These are phyloP conservation scores for Pseudomonodictys pantanalensis DNA, from an alignment of 495 filamentous ascomycete species.

Conservation along the genomic window DNA sequence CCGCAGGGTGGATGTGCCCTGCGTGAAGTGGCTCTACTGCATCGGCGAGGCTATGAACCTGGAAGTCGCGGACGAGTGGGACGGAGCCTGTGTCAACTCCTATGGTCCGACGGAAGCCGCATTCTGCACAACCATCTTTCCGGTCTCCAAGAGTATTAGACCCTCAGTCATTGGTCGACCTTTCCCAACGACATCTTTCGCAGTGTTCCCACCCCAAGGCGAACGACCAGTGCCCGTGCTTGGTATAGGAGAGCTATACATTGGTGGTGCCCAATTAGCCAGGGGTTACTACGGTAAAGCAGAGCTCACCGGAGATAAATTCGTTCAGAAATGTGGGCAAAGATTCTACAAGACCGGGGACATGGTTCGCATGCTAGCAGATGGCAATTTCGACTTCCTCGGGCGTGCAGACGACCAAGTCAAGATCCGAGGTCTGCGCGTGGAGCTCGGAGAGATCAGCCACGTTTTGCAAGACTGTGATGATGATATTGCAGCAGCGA, in stretches of 20 bases:
- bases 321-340: conserved; percentile 25
- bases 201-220: conserved; percentile 20
- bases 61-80: conserved; percentile 28
- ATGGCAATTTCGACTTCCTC: conserved; percentile 33
- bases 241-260: conserved; percentile 36
- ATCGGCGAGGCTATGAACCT: conserved; percentile 38
- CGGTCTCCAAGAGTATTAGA: conserved; percentile 14
- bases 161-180: conserved; percentile 31
- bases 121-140: conserved; percentile 34
- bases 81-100: conserved; percentile 32
- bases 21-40: conserved; percentile 43
- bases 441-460: conserved; percentile 37
- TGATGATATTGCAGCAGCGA: conserved; percentile 21
- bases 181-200: conserved; percentile 31
- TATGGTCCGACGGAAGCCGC: conserved; percentile 37
- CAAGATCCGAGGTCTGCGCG: conserved; percentile 33
- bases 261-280: conserved; percentile 35
- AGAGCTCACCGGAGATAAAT: conserved; percentile 21
- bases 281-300: conserved; percentile 21
- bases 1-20: conserved; percentile 32
- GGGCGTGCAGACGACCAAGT: conserved; percentile 35
- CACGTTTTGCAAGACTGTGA: conserved; percentile 24
- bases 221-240: conserved; percentile 23
- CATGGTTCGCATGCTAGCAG: conserved; percentile 32
- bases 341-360: conserved; percentile 36